Base-by-base conservation (phyloP, 108 stramenopile genomes). In the Heterococcus sp. region DNA sequence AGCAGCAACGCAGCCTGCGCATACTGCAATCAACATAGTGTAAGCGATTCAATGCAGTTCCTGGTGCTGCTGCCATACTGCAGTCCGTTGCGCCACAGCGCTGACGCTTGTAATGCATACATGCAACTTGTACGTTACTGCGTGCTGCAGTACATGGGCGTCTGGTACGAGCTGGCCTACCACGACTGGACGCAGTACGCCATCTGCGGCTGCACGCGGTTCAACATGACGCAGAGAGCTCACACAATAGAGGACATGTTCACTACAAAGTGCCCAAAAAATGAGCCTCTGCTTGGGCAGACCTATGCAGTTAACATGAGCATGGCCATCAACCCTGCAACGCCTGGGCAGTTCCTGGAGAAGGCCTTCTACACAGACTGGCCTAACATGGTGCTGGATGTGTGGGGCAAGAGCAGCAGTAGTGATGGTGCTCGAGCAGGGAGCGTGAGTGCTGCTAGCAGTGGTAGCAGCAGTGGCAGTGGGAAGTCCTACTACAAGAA, bases 141-240 rank as follows among this genome's bases (percentile, higher is more conserved):
- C 21, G 46, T 58, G 46, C 46, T n/a, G 46, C 46, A 58, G 39
- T 79, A 79, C 35, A 79, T 79, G 78, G 78, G 78, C 32, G 69
- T 79, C 36, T 79, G 78, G 78, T 79, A 79, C 70, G 78, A 79
- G 32, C 71, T 79, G 26, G 78, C 69, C 3, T 79, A 79, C 46
- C 78, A 79, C 35, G 78, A 79, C 34, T 79, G 78, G 78, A 79
- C 78, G 28, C 78, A 79, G 58, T 46, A 71, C n/a, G 37, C 40
- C 33, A 71, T 79, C 58, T 79, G 78, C 58, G 78, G 78, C 30
- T 79, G 78, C 58, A 79, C 78, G 3, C 37, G 78, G 31, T 79
- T 79, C 78, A 79, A 79, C 71, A 79, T 79, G 78, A 79, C 78
- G 28, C 28, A 71, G 58, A 67, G 69, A 11, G 78, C 40, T 26